These are phyloP conservation scores for Boletus tomentosulus DNA, from an alignment of 768 basidiomycete species.

Conservation along the genomic window DNA sequence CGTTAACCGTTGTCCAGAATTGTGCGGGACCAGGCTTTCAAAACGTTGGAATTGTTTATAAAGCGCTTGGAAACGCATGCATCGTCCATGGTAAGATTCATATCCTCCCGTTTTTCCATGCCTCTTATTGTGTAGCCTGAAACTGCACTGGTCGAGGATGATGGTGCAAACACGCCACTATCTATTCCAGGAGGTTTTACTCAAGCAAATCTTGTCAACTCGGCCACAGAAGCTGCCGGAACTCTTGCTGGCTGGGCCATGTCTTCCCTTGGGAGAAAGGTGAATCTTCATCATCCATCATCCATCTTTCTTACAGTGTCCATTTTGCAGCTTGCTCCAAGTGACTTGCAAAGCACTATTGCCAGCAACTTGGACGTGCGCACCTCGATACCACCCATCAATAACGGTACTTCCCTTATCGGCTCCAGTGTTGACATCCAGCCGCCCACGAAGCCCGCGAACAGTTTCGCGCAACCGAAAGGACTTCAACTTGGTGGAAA, in stretches of 20 bases:
- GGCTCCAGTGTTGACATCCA: not conserved
- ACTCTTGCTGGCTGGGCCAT: slow-evolving; percentile 96
- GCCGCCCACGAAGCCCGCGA: slow-evolving; percentile 6
- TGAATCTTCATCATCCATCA: slow-evolving; percentile 21
- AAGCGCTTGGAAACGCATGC: slow-evolving; percentile 79
- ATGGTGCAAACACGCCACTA: slow-evolving; percentile 26
- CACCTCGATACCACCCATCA: slow-evolving; percentile 38
- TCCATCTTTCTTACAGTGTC: not conserved
- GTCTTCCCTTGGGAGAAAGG: slow-evolving; percentile 82
- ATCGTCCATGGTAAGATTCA: slow-evolving; percentile 65
- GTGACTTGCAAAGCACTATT: slow-evolving; percentile 72
- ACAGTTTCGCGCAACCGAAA: slow-evolving; percentile 40
- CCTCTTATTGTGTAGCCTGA: slow-evolving; percentile 46
- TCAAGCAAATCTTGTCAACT: slow-evolving; percentile 57
- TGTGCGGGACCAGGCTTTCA: slow-evolving; percentile 95
- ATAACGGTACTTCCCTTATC: not conserved
- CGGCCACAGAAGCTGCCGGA: slow-evolving; percentile 87
- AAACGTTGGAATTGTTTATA: slow-evolving; percentile 83
- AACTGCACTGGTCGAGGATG: slow-evolving; percentile 41
- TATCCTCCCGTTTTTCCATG: not conserved
- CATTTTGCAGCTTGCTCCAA: slow-evolving; percentile 52
- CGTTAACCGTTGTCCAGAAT: slow-evolving; percentile 43
- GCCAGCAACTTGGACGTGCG: slow-evolving; percentile 37
- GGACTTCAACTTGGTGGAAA: slow-evolving; percentile 67
- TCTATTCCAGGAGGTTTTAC: slow-evolving; percentile 30